These are phyloP conservation scores for Suillus occidentalis DNA, from an alignment of 768 basidiomycete genomes.

Conservation along the genomic window DNA sequence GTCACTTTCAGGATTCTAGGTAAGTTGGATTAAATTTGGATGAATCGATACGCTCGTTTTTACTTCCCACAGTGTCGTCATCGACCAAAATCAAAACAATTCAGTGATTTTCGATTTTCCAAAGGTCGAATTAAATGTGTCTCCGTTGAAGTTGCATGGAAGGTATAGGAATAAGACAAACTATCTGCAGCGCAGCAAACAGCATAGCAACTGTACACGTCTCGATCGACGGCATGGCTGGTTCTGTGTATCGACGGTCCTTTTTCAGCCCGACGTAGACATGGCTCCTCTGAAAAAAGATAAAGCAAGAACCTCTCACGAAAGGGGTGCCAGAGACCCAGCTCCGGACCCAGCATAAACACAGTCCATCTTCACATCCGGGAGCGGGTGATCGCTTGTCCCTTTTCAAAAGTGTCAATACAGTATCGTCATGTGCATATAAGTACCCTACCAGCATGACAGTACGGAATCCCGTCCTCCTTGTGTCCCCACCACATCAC, in stretches of 20 bases:
- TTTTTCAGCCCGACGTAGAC: neutral
- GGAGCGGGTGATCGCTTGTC: neutral
- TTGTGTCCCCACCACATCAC: constrained; percentile 25
- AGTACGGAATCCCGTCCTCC: constrained; percentile 10
- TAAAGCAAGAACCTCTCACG: neutral
- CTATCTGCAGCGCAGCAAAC: neutral
- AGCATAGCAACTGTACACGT: neutral
- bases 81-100: too few species aligned
- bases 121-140: neutral
- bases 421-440: neutral
- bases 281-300: neutral
- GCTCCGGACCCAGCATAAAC: neutral
- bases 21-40: too few species aligned
- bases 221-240: neutral
- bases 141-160: neutral
- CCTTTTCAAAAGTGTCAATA: neutral
- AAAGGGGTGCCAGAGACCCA: neutral
- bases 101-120: too few species aligned
- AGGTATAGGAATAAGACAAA: neutral
- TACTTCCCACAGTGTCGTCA: too few species aligned
- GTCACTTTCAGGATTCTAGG: too few species aligned
- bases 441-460: constrained; percentile 7
- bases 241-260: neutral
- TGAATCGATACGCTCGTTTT: too few species aligned
- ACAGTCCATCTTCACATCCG: neutral